Evolutionary conservation across 176 grass and related monocot genomes (phyloP).

Genomic region (Musa beccarii): DNA sequence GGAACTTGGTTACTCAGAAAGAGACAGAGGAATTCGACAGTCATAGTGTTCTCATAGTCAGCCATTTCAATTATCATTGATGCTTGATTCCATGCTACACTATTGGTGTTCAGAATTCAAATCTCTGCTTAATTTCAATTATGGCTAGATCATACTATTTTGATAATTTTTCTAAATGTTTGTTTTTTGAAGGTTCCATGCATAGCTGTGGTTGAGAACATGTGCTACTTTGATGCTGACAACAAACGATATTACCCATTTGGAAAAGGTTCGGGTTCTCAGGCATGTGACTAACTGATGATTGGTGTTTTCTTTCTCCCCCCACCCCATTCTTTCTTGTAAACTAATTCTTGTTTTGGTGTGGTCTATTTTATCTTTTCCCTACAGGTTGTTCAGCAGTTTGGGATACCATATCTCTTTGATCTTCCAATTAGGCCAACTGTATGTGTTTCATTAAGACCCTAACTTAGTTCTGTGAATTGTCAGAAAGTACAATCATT

Average conservation of each 20-base stretch:
- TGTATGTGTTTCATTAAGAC: slow-evolving; percentile 39
- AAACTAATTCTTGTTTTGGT: background rate
- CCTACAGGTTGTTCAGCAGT: slow-evolving; percentile 95
- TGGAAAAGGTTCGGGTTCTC: slow-evolving; percentile 80
- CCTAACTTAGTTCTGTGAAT: background rate
- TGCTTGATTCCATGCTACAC: background rate
- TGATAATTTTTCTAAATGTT: background rate
- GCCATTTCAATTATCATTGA: too few species aligned
- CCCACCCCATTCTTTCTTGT: background rate
- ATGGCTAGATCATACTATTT: background rate
- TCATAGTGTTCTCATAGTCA: too few species aligned
- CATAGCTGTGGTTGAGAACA: slow-evolving; percentile 94
- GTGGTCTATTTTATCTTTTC: background rate
- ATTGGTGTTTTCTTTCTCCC: slow-evolving; percentile 11
- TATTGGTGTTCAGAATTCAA: background rate
- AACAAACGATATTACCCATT: slow-evolving; percentile 82
- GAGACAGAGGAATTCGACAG: too few species aligned
- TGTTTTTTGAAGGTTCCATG: slow-evolving; percentile 67
- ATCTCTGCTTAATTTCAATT: background rate
- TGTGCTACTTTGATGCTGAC: slow-evolving; percentile 99
- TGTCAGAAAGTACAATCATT: background rate
- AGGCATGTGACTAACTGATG: slow-evolving; percentile 36
- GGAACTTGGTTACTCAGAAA: background rate
- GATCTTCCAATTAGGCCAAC: slow-evolving; percentile 81
- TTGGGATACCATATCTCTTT: slow-evolving; percentile 95